Conservation (phyloP, 1,284 basidiomycete genomes). For the Termitomyces sp. region DNA sequence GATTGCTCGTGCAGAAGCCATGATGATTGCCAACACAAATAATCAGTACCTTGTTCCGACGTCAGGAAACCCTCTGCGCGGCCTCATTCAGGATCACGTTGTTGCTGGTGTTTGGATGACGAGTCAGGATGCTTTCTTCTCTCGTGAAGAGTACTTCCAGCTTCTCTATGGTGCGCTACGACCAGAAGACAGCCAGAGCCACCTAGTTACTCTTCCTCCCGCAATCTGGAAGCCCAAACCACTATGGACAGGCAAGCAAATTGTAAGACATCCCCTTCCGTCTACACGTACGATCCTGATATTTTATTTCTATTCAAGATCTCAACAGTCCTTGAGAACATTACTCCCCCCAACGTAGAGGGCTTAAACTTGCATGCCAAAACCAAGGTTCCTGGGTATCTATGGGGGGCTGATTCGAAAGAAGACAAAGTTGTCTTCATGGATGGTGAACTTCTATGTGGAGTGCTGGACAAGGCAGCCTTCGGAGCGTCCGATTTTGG, state of each 20-base stretch:
- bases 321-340: conserved; percentile 88
- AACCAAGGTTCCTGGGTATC: conserved; percentile 79
- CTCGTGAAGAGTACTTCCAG: conserved; percentile 95
- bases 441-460: conserved; percentile 89
- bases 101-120: conserved; percentile 99
- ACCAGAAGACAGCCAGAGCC: conserved; percentile 80
- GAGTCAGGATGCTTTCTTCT: conserved; percentile 91
- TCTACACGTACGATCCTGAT: neutral
- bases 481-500: conserved; percentile 97
- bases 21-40: conserved; percentile 96
- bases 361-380: conserved; percentile 87
- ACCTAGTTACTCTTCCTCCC: conserved; percentile 83
- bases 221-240: conserved; percentile 88
- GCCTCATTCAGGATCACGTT: conserved; percentile 98
- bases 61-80: conserved; percentile 95
- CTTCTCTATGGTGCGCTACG: conserved; percentile 92
- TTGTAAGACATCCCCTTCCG: conserved; percentile 50
- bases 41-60: conserved; percentile 99
- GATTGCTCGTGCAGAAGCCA: conserved; percentile 89
- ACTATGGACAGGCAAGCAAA: conserved; percentile 98
- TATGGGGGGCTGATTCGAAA: conserved; percentile 77
- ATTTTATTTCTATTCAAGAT: conserved; percentile 52
- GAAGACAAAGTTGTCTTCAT: conserved; percentile 91
- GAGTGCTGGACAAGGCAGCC: conserved; percentile 96
- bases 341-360: conserved; percentile 77